These are phyloP conservation scores for Dillenia suffruticosa DNA, from an alignment of 164 flowering plant genomes.

Conservation along the genomic window DNA sequence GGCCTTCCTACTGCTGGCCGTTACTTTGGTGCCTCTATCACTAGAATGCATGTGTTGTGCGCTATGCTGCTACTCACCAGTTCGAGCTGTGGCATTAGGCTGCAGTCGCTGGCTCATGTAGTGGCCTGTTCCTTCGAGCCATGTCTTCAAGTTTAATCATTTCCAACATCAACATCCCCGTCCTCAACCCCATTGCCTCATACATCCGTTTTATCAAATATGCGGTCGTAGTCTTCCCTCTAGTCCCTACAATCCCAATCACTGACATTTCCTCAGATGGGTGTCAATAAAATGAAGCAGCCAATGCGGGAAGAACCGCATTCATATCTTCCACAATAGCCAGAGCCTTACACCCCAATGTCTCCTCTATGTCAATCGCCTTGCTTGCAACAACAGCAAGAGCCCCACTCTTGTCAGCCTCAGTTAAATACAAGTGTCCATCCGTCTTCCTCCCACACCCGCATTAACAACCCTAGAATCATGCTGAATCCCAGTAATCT, in stretches of 20 bases:
- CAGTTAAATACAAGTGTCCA: constrained; percentile 76
- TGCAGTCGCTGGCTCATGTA: no score
- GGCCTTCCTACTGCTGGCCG: no score
- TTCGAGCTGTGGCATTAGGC: no score
- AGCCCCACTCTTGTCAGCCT: constrained; percentile 98
- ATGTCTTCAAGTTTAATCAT: no score
- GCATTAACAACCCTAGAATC: constrained; percentile 78
- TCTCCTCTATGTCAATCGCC: constrained; percentile 82
- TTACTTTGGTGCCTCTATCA: no score
- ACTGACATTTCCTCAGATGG: constrained; percentile 86
- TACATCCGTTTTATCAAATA: constrained; percentile 78
- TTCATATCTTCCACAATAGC: constrained; percentile 90
- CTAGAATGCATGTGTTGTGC: no score
- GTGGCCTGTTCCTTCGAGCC: no score
- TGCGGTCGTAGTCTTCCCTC: constrained; percentile 78
- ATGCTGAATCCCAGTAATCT: constrained; percentile 83
- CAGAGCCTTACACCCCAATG: constrained; percentile 84
- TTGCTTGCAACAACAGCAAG: constrained; percentile 95
- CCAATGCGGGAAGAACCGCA: constrained; percentile 67
- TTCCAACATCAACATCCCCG: no score
- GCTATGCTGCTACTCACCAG: no score
- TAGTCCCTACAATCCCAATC: constrained; percentile 87
- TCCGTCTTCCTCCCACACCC: constrained; percentile 79
- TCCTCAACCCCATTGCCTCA: constrained; percentile 92
- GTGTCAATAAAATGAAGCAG: constrained; percentile 68